Conservation (phyloP, 2,329 filamentous ascomycete genomes). For the Escovopsis weberi region DNA sequence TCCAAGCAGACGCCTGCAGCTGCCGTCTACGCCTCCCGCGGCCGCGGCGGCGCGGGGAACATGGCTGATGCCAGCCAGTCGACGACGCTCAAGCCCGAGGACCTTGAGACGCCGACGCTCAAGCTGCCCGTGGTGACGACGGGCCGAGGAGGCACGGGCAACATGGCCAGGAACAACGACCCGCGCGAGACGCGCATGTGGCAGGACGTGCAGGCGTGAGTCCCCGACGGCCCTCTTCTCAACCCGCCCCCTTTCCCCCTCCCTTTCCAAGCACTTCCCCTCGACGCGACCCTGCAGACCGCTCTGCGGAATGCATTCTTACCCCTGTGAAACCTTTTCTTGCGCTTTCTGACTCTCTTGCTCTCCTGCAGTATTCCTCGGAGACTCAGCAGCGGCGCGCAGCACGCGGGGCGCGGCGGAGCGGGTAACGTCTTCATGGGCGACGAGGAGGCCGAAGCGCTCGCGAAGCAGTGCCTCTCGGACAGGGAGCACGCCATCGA, state of each 20-base stretch:
- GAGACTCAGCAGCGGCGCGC: slow-evolving; percentile 40
- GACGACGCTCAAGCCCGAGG: slow-evolving; percentile 39
- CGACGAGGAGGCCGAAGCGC: slow-evolving; percentile 22
- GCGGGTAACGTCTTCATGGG: slow-evolving; percentile 54
- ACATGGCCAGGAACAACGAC: slow-evolving; percentile 67
- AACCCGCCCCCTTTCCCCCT: too few relatives aligned
- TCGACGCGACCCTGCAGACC: too few relatives aligned
- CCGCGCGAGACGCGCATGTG: slow-evolving; percentile 58
- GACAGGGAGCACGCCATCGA: slow-evolving; percentile 21
- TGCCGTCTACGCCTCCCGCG: slow-evolving; percentile 43
- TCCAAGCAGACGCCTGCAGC: slow-evolving; percentile 13
- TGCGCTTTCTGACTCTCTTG: too few relatives aligned
- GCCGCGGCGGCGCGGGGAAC: slow-evolving; percentile 68
- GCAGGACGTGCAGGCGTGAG: slow-evolving; percentile 68
- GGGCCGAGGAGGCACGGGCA: slow-evolving; percentile 74
- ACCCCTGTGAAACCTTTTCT: too few relatives aligned
- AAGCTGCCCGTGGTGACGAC: slow-evolving; percentile 79
- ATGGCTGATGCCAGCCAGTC: slow-evolving; percentile 41
- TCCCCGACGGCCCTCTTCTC: slow-evolving; percentile 7
- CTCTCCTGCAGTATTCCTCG: slow-evolving; percentile 30
- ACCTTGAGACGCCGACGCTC: slow-evolving; percentile 69
- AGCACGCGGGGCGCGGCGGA: slow-evolving; percentile 60
- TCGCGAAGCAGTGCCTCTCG: slow-evolving; percentile 8
- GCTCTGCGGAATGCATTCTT: too few relatives aligned
- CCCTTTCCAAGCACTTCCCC: too few relatives aligned